Percentiles rank a stretch among this genome's conserved stretches.
Conservation (phyloP, 2,329 filamentous ascomycete species). For the Fusarium algeriense region DNA sequence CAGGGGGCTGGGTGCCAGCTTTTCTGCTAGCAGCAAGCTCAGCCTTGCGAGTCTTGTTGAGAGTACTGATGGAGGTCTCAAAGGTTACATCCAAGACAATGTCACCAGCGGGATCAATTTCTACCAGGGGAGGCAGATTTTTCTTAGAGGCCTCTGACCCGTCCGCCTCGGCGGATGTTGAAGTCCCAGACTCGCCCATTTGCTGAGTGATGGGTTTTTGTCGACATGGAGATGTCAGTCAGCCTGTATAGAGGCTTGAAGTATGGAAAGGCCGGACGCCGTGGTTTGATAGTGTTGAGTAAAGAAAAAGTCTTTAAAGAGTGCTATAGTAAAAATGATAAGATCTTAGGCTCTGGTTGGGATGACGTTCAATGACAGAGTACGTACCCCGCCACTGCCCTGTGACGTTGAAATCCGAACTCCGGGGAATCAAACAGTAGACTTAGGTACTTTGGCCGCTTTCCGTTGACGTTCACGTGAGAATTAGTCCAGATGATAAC, state of each 20-base stretch:
- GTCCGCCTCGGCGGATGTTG: slow-evolving; percentile 49
- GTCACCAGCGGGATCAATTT: slow-evolving; percentile 70
- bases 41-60: slow-evolving; percentile 60
- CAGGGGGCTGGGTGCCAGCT: slow-evolving; percentile 40
- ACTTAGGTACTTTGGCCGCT: background rate
- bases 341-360: slow-evolving; percentile 25
- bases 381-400: slow-evolving; percentile 31
- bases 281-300: slow-evolving; percentile 11
- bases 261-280: slow-evolving; percentile 10
- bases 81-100: slow-evolving; percentile 76
- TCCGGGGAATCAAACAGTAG: background rate
- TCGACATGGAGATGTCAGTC: slow-evolving; percentile 45
- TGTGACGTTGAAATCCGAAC: background rate
- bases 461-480: background rate
- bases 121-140: slow-evolving; percentile 55
- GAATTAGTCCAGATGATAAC: background rate
- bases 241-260: slow-evolving; percentile 23
- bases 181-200: slow-evolving; percentile 51
- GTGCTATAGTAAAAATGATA: slow-evolving; percentile 22
- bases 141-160: slow-evolving; percentile 46
- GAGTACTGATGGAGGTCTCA: slow-evolving; percentile 66
- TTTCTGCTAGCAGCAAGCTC: slow-evolving; percentile 50
- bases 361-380: slow-evolving; percentile 24
- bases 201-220: slow-evolving; percentile 30
- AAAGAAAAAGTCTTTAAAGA: slow-evolving; percentile 14